Base-by-base conservation (phyloP, 495 filamentous ascomycete species). In the Lineolata rhizophorae region DNA sequence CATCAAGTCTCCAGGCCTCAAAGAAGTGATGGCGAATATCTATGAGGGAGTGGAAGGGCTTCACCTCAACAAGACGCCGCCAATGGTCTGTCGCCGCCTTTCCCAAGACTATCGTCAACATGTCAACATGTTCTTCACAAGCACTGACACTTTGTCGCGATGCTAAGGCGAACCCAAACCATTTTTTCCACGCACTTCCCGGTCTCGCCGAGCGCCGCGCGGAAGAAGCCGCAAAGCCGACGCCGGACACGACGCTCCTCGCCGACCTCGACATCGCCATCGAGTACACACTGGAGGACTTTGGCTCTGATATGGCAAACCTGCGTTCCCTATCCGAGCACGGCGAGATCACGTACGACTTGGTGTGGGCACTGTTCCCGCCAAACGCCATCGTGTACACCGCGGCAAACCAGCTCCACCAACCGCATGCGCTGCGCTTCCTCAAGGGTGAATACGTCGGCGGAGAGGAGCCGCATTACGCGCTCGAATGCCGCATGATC, bases 341-440 rank as follows among this genome's bases (percentile, higher is more conserved):
- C 35, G 54, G 58, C 1, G 68, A 72, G 30, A 66, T 75, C 41
- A 68, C 66, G 0, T 67, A 58, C 45, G 55, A 62, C 18, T 57
- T 67, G 16, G 44, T 65, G 4, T 75, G 66, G 64, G 58, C 56
- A 3, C 47, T 67, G 12, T 61, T 70, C 36, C 57, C 63, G 31
- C 62, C 65, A 3, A 57, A 54, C 2, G 44, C 53, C 18, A 35
- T 54, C 8, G 39, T 67, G 1, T 56, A 54, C 40, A 42, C 48
- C 20, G 41, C 22, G 36, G n/a, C n/a, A n/a, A 46, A 39, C 2
- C 31, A 54, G 9, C 46, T 50, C 13, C 52, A 48, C 4, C 52
- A 55, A 14, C 46, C 52, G 8, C 41, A 52, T 10, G 57, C 54
- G 1, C 54, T 53, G 32, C 47, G 40, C 10, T 45, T 64, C 14